A percentile compares a stretch with the other conserved stretches of the same genome.
Evolutionary conservation across 1,284 basidiomycete genomes (phyloP).

Genomic region (Spongiforma sp.): DNA sequence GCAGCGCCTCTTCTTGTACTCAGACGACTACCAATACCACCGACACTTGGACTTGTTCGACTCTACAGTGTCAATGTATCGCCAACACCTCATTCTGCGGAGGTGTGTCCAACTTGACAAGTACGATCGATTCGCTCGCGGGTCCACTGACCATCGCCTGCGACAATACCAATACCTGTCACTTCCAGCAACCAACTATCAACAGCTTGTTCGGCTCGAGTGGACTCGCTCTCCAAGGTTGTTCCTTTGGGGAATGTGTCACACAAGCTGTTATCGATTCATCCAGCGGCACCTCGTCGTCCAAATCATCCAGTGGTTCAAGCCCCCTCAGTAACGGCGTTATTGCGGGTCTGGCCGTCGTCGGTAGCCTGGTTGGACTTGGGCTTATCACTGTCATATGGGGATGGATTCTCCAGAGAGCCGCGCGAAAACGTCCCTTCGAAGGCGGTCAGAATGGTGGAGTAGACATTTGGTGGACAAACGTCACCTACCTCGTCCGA

Average conservation of each 20-base stretch:
- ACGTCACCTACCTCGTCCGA: slow-evolving; percentile 71
- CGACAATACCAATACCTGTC: slow-evolving; percentile 59
- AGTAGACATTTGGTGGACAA: slow-evolving; percentile 71
- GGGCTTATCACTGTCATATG: slow-evolving; percentile 62
- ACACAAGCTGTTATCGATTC: slow-evolving; percentile 76
- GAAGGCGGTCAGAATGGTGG: slow-evolving; percentile 49
- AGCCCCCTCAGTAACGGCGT: slow-evolving; percentile 74
- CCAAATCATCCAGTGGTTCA: slow-evolving; percentile 32
- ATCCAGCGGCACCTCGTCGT: slow-evolving; percentile 38
- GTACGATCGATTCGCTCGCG: slow-evolving; percentile 61
- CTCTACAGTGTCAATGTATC: slow-evolving; percentile 77
- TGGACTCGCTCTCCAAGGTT: slow-evolving; percentile 74
- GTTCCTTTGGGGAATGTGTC: slow-evolving; percentile 88
- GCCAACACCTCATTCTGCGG: slow-evolving; percentile 78
- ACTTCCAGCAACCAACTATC: slow-evolving; percentile 77
- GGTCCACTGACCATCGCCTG: slow-evolving; percentile 75
- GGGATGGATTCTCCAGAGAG: slow-evolving; percentile 65
- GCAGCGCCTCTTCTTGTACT: slow-evolving; percentile 69
- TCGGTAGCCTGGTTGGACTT: slow-evolving; percentile 68
- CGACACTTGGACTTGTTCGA: slow-evolving; percentile 68
- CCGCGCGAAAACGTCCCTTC: slow-evolving; percentile 55
- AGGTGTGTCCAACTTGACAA: slow-evolving; percentile 56
- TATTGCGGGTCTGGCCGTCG: slow-evolving; percentile 85
- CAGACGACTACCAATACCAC: slow-evolving; percentile 55
- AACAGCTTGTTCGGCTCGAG: slow-evolving; percentile 69